phyloP scores from a whole-genome alignment of 768 basidiomycete species.

The Dioszegia crocea region DNA sequence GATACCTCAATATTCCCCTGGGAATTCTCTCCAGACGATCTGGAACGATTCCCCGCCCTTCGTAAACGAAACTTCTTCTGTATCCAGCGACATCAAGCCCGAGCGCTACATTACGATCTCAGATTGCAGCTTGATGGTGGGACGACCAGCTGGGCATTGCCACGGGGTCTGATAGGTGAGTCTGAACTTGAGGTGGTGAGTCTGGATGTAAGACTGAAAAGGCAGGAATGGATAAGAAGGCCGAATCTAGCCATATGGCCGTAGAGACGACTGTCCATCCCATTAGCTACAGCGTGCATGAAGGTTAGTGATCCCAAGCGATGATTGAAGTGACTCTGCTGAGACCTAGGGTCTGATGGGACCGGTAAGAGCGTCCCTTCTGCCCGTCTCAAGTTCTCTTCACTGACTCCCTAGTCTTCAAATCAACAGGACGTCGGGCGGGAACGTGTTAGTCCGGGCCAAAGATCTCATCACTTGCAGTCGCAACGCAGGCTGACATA shows the following conservation, averaged over 20 bases:
- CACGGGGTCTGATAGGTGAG: constrained; percentile 36
- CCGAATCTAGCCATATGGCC: constrained; percentile 30
- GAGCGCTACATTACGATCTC: constrained; percentile 43
- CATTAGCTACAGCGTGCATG: constrained; percentile 38
- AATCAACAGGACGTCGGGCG: constrained; percentile 16
- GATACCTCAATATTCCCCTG: background rate
- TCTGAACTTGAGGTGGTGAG: background rate
- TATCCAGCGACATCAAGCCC: constrained; percentile 40
- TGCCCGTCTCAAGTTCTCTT: background rate
- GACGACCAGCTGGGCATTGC: constrained; percentile 40
- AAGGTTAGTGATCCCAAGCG: constrained; percentile 24
- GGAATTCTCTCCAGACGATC: constrained; percentile 24
- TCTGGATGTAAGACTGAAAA: background rate
- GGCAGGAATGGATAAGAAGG: constrained; percentile 28
- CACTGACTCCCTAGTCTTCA: constrained; percentile 10
- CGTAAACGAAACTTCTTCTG: constrained; percentile 41
- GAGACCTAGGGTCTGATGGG: background rate
- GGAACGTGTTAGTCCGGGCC: constrained; percentile 25
- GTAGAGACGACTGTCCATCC: constrained; percentile 41
- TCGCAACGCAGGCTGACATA: background rate
- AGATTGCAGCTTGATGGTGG: constrained; percentile 39
- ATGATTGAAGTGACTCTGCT: background rate
- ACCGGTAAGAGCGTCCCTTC: background rate
- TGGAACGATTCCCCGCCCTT: constrained; percentile 32
- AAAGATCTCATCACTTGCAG: background rate